phyloP scores from a whole-genome alignment of 768 basidiomycete genomes.

The Phanerochaete carnosa region DNA sequence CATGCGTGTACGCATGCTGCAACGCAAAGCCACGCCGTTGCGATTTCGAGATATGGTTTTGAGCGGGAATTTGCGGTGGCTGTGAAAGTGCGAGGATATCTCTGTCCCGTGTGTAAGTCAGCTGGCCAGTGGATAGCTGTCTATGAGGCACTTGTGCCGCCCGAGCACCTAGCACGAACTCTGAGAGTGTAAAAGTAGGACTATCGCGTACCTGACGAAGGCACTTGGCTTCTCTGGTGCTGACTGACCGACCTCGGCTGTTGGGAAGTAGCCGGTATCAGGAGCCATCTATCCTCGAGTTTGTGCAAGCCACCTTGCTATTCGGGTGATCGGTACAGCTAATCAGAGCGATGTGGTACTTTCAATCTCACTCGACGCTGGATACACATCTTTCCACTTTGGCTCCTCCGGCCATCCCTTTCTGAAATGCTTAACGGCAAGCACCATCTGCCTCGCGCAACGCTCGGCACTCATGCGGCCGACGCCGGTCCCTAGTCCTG shows the following conservation, averaged over 20 bases:
- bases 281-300: background rate
- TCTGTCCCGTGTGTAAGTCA: background rate
- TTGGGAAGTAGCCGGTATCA: background rate
- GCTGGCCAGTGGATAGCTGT: background rate
- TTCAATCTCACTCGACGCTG: conserved; percentile 9
- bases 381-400: conserved; percentile 12
- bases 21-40: background rate
- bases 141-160: background rate
- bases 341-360: background rate
- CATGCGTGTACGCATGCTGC: background rate
- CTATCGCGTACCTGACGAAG: background rate
- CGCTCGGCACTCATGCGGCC: conserved; percentile 6
- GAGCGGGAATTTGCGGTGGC: background rate
- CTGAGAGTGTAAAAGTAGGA: too few species aligned
- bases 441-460: conserved; percentile 18
- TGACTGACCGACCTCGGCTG: background rate
- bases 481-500: conserved; percentile 14
- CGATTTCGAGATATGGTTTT: background rate
- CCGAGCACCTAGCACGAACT: background rate
- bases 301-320: background rate
- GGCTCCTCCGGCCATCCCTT: conserved; percentile 13
- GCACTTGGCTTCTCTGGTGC: background rate
- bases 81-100: background rate
- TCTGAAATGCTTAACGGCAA: conserved; percentile 15
- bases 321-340: background rate